Evolutionary conservation across 352 stramenopile species (phyloP), one percentile per base, ranked within the genome.

Genomic region (Phytophthora kernoviae): DNA sequence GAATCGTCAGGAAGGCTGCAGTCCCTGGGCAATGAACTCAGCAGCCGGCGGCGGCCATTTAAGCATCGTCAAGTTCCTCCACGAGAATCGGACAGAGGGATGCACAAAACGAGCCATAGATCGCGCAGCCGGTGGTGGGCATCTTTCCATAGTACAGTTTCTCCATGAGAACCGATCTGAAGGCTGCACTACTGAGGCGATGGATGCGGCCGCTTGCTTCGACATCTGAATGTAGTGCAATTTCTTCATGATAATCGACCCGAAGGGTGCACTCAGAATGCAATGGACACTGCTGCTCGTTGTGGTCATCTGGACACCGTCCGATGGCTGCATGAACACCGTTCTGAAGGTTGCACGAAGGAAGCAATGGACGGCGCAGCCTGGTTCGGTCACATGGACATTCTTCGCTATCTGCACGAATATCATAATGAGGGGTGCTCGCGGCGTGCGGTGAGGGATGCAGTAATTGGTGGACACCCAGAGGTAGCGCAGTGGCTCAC

Each of bases 401-500:
- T 77, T 40, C 40, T 82, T 8, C 11, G 58, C 45, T 82, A 62
- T 39, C 48, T 85, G 33, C 68, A 78, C 51, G 32, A 45, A 47
- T 21, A 77, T 33, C 52, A 62, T 10, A 52, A 40, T 9, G 63
- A 69, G 63, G 58, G 53, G 8, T 85, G 73, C 30, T 67, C 72
- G 4, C 33, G 49, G 12, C 60, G 52, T 46, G 67, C 70, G 26
- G 70, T 77, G 33, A 53, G 73, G 18, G 49, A 65, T n/a, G 75
- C 75, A 6, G 66, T 79, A 1, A 46, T 61, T 11, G 75, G 64
- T 27, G 72, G 77, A 4, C 74, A 81, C 22, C 50, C 67, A 4
- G 60, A 70, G 0, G 57, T 80, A 22, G 58, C 78, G n/a, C 42
- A 60, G 49, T 84, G 75, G 63, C 60, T 87, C 15, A 30, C 55